Base-by-base conservation (phyloP, 306 rosid genomes). In the Oemleria cerasiformis region DNA sequence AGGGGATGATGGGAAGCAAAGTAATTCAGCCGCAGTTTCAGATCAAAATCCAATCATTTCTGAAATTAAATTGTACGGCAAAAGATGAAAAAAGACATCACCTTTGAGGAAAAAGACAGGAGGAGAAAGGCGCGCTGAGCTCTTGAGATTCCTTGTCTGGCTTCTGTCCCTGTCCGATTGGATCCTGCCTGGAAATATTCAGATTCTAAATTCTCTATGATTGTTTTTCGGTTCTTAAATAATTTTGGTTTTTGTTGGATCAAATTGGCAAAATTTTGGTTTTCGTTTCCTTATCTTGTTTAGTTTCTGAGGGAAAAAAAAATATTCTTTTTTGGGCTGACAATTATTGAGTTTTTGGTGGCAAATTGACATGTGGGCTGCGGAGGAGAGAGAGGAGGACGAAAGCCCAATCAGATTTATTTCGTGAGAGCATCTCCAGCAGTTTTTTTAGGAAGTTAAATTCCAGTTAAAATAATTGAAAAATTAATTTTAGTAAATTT, bases 141-240 rank as follows among this genome's bases (percentile, higher is more conserved):
- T 30, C 64, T 17, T 6, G 8, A 19, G 65, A 70, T 55, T 70
- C 43, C 74, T 11, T 55, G 74, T 54, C 41, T 70, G 73, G 44
- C 45, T 55, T 54, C 39, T 21, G 64, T 55, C 43, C 53, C 6
- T 56, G 42, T 59, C 17, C 48, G 36, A 23, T 56, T 54, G 25
- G 48, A 70, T 9, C 44, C 43, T 16, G 13, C 65, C 30, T 44
- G 74, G 39, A 57, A 43, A 42, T 25, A 70, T 38, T 70, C 65
- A 43, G 74, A 70, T 56, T 55, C 73, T 70, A 21, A 70, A 63
- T 54, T 55, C 64, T 3, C 8, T 30, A 4, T 40, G 53, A 14
- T 23, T 57, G 5, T 57, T 42, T 49, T 42, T 25, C 34, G 36
- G 25, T 20, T 17, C 47, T 38, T 38, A 61, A 38, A 50, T 25